Evolutionary conservation across 768 basidiomycete genomes (phyloP).

Genomic region (Mycena alexandri): DNA sequence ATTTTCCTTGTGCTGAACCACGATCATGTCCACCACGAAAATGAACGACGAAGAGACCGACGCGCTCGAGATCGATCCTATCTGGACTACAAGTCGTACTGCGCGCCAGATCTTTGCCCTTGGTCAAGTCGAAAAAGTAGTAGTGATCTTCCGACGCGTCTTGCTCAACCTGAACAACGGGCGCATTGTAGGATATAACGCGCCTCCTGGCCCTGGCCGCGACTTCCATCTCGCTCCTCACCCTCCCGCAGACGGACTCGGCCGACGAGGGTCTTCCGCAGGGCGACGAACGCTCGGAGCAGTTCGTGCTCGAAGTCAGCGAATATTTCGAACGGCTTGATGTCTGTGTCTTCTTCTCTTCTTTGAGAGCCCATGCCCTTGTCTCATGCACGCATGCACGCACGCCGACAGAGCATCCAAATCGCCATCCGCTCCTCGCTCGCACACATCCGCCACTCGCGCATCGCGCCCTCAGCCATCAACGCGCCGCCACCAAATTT

Average conservation of each 20-base stretch:
- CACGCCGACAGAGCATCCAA: slow-evolving; percentile 81
- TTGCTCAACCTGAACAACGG: slow-evolving; percentile 10
- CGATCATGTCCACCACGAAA: slow-evolving; percentile 41
- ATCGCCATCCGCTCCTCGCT: slow-evolving; percentile 80
- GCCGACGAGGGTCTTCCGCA: slow-evolving; percentile 78
- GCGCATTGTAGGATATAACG: slow-evolving; percentile 74
- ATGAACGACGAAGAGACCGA: slow-evolving; percentile 49
- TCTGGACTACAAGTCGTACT: slow-evolving; percentile 86
- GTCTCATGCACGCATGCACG: slow-evolving; percentile 12
- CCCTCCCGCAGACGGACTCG: slow-evolving; percentile 85
- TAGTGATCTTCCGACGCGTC: slow-evolving; percentile 51
- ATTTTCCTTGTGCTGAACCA: slow-evolving; percentile 3
- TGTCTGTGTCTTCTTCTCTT: slow-evolving; percentile 55
- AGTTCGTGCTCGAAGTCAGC: slow-evolving; percentile 87
- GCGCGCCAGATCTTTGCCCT: slow-evolving; percentile 86
- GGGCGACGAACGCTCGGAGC: slow-evolving; percentile 87
- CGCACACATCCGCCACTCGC: slow-evolving; percentile 84
- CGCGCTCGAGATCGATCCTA: slow-evolving; percentile 73
- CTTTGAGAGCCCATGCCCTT: slow-evolving; percentile 2
- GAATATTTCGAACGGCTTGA: slow-evolving; percentile 89
- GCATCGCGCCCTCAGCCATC: slow-evolving; percentile 90
- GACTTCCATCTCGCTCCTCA: slow-evolving; percentile 82
- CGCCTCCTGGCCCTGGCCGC: slow-evolving; percentile 81
- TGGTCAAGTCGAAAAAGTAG: slow-evolving; percentile 84
- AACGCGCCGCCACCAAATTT: slow-evolving; percentile 81